Conservation (phyloP, 352 stramenopile genomes). For the Pythium chondricola region DNA sequence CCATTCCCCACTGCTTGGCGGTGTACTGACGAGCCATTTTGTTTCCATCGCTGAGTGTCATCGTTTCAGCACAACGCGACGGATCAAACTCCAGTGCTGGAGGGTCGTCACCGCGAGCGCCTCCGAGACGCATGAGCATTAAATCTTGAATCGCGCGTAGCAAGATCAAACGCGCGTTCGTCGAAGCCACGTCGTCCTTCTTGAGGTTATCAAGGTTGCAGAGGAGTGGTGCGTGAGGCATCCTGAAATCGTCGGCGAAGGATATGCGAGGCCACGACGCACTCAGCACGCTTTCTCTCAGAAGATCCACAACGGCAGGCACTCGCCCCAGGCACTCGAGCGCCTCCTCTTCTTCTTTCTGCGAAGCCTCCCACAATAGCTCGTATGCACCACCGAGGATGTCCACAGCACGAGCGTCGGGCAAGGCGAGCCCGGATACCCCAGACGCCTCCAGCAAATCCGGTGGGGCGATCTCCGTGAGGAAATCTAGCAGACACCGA, state of each 20-base stretch:
- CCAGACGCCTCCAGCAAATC: constrained; percentile 51
- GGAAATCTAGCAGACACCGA: constrained; percentile 65
- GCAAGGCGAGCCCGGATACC: constrained; percentile 19
- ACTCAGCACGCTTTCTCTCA: constrained; percentile 66
- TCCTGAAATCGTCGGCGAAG: constrained; percentile 51
- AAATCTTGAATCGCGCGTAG: constrained; percentile 82
- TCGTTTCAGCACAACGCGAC: constrained; percentile 82
- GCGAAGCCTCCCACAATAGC: constrained; percentile 57
- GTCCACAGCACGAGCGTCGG: constrained; percentile 41
- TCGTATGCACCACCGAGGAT: constrained; percentile 59
- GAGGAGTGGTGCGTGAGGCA: constrained; percentile 60
- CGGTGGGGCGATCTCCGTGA: constrained; percentile 44
- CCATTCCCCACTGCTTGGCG: constrained; percentile 88
- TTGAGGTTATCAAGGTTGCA: constrained; percentile 46
- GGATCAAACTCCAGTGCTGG: constrained; percentile 84
- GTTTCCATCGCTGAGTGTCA: constrained; percentile 80
- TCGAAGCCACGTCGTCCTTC: constrained; percentile 9
- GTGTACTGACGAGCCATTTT: constrained; percentile 86
- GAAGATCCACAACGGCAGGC: constrained; percentile 45
- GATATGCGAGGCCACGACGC: constrained; percentile 47
- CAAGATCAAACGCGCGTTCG: constrained; percentile 53
- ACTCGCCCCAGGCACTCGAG: constrained; percentile 65
- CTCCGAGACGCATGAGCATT: constrained; percentile 75
- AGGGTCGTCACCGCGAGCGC: constrained; percentile 62
- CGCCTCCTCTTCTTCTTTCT: constrained; percentile 54